Conservation (phyloP, 148 eudicot species). For the Chenopodium album region DNA sequence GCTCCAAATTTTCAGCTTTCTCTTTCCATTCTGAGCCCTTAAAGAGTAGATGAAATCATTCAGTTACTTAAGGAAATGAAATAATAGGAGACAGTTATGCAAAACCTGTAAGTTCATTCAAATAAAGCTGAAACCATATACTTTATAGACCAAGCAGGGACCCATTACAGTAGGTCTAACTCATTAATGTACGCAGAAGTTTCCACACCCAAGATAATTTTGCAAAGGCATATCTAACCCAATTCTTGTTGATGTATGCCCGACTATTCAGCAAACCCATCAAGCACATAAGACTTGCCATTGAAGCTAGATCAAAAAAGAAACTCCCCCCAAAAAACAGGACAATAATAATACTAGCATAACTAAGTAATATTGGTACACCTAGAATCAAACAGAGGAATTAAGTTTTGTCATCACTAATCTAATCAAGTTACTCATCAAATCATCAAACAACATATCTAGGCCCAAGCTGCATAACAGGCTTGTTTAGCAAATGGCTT, state of each 20-base stretch:
- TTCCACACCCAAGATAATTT: not conserved
- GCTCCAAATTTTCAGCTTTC: conserved; percentile 85
- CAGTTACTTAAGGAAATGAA: conserved; percentile 20
- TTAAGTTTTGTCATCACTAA: not conserved
- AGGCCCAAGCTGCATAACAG: not conserved
- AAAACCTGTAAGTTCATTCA: not conserved
- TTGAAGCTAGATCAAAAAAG: not conserved
- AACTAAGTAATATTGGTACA: not conserved
- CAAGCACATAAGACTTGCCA: not conserved
- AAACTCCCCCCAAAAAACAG: not conserved
- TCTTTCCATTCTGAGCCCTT: conserved; percentile 98
- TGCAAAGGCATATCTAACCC: not conserved
- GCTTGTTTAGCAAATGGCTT: not conserved
- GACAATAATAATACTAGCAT: too few species aligned
- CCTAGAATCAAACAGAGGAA: too few species aligned
- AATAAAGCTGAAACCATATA: not conserved
- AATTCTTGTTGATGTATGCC: not conserved
- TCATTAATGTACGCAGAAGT: not conserved
- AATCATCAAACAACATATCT: not conserved
- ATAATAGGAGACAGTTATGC: not conserved
- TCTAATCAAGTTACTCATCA: not conserved
- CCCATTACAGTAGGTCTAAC: not conserved
- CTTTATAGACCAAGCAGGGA: not conserved
- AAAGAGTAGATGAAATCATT: conserved; percentile 19
- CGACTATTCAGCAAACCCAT: too few species aligned